Base-by-base conservation (phyloP, 768 basidiomycete genomes). In the Dacryopinax spathularia region DNA sequence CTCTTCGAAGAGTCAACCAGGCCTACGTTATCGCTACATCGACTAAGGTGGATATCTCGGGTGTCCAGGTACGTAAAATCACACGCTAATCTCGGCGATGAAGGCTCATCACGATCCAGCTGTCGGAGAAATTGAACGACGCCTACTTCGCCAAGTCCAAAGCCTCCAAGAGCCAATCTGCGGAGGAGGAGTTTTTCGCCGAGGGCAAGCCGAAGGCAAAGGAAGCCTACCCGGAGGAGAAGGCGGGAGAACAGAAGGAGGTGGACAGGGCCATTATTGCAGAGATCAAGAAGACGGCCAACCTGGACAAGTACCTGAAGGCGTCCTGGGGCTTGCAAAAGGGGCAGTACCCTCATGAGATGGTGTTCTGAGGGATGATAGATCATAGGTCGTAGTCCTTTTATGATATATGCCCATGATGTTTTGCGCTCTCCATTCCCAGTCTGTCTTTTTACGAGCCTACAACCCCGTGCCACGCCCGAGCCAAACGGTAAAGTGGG, bases 21-120 rank as follows among this genome's bases (percentile, higher is more conserved):
- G 92, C 96, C 63, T 99, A 99, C 75, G 92, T 94, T 66, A 98
- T 99, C 72, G 91, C 95, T 64, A 99, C 96, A 65, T 93, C 93
- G 63, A 97, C 96, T 69, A 91, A 87, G 78, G 77, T 98, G 69
- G 89, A 95, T 68, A 75, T 97, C 64, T 81, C 78, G 29, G 81
- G 78, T 64, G 78, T 89, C 74, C 82, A 83, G 79, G 92, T 91
- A 70, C 67, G 82, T 79, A 27, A 34, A n/a, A 37, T 15, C 34
- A 29, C 29, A 60, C 13, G 7, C 33, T 2, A 33, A 27, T 33
- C 25, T 61, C 34, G 59, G 62, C 9, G 0, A 20, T 36, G n/a
- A 7, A 15, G 2, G 2, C 29, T 41, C 18, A 39, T 33, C 20
- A 35, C 13, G 18, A 39, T 63, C 34, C 70, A 95, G 92, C 74